A percentile compares a stretch with the other conserved stretches of the same genome.
Evolutionary conservation across 805 yeast genomes (phyloP).

Genomic region (Yarrowia divulgata): DNA sequence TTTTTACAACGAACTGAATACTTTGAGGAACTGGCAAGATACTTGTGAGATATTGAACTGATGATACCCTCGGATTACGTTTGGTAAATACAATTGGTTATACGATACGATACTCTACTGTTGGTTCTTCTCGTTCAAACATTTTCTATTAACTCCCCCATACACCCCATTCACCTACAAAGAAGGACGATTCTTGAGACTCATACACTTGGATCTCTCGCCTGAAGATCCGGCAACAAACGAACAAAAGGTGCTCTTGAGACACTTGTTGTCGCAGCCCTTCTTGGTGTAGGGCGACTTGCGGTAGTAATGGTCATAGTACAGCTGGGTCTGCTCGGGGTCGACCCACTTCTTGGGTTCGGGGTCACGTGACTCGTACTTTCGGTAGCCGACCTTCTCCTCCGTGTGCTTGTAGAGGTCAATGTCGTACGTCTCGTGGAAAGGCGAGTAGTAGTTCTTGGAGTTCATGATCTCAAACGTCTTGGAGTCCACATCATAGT

Average conservation of each 20-base stretch:
- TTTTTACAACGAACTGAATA: no score
- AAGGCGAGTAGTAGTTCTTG: conserved; percentile 62
- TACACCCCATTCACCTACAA: not conserved
- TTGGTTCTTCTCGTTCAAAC: not conserved
- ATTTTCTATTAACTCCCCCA: not conserved
- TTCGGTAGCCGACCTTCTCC: not conserved
- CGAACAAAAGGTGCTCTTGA: not conserved
- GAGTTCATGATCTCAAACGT: conserved; percentile 68
- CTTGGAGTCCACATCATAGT: conserved; percentile 68
- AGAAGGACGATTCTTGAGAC: not conserved
- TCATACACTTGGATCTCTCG: conserved; percentile 1
- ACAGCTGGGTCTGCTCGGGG: conserved; percentile 4
- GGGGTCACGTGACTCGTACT: conserved; percentile 41
- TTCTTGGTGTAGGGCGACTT: conserved; percentile 14
- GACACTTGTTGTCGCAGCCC: not conserved
- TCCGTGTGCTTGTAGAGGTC: conserved; percentile 10
- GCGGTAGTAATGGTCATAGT: conserved; percentile 18
- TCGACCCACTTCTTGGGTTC: conserved; percentile 58
- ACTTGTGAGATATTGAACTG: no score
- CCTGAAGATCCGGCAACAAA: not conserved
- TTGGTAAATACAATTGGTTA: no score
- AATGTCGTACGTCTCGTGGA: conserved; percentile 58
- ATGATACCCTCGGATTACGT: no score
- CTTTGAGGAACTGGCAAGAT: no score
- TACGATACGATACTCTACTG: no score